phyloP scores from a whole-genome alignment of 176 grass and related monocot species.

The Oryza brachyantha region DNA sequence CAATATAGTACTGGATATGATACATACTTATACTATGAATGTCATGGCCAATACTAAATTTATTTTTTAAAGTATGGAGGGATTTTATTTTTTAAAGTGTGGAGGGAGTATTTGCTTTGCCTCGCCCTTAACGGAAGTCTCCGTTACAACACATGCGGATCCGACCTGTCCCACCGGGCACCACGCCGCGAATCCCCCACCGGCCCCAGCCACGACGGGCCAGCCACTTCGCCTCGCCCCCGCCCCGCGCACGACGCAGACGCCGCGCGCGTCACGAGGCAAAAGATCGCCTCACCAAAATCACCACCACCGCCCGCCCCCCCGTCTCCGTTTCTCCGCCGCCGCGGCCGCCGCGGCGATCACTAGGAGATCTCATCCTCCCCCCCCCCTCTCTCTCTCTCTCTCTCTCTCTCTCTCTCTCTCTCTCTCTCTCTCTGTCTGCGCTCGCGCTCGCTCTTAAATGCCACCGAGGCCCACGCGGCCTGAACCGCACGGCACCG shows the following conservation, averaged over 20 bases:
- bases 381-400: no score
- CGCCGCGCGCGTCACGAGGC: conserved; percentile 27
- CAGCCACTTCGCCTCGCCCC: background rate
- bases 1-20: no score
- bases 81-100: no score
- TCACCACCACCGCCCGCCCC: background rate
- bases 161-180: no score
- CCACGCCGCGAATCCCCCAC: background rate
- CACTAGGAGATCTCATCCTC: background rate
- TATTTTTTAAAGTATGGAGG: no score
- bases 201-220: background rate
- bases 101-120: no score
- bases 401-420: no score
- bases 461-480: conserved; percentile 35
- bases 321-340: conserved; percentile 7
- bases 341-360: conserved; percentile 11
- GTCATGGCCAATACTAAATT: no score
- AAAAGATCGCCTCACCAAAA: background rate
- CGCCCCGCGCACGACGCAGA: background rate
- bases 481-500: background rate
- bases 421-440: no score
- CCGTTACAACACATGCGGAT: background rate
- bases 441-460: background rate
- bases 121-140: background rate
- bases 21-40: no score